phyloP scores from a whole-genome alignment of 2,329 filamentous ascomycete species.

The Colletotrichum sp. region DNA sequence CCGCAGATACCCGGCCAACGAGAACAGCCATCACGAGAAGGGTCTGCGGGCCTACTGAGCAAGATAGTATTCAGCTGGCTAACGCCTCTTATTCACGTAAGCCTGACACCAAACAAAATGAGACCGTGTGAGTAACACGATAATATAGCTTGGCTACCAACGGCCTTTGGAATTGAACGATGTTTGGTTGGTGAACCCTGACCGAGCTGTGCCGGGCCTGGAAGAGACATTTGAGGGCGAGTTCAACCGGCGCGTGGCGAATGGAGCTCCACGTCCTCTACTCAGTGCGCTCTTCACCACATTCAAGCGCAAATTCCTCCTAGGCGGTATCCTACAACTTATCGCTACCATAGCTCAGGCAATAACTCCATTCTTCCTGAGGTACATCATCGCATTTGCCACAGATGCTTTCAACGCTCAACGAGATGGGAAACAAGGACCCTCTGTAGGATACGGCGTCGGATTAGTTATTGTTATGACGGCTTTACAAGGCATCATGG shows the following conservation, averaged over 20 bases:
- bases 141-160: slow-evolving; percentile 75
- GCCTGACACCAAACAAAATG: neutral
- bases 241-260: slow-evolving; percentile 60
- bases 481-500: slow-evolving; percentile 82
- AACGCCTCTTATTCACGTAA: neutral
- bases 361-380: slow-evolving; percentile 81
- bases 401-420: slow-evolving; percentile 69
- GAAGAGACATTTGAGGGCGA: slow-evolving; percentile 71
- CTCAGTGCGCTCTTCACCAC: slow-evolving; percentile 81
- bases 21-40: neutral
- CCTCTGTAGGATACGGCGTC: neutral
- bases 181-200: slow-evolving; percentile 85
- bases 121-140: neutral
- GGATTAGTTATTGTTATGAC: slow-evolving; percentile 63
- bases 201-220: slow-evolving; percentile 72
- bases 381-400: slow-evolving; percentile 86
- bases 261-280: slow-evolving; percentile 75
- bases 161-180: slow-evolving; percentile 82
- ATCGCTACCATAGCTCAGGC: slow-evolving; percentile 75
- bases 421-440: neutral
- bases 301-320: slow-evolving; percentile 81
- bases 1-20: neutral
- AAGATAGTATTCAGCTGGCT: neutral
- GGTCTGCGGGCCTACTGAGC: neutral
- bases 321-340: slow-evolving; percentile 79